Evolutionary conservation across 2,329 filamentous ascomycete genomes (phyloP).

Genomic region (Hortaea werneckii): DNA sequence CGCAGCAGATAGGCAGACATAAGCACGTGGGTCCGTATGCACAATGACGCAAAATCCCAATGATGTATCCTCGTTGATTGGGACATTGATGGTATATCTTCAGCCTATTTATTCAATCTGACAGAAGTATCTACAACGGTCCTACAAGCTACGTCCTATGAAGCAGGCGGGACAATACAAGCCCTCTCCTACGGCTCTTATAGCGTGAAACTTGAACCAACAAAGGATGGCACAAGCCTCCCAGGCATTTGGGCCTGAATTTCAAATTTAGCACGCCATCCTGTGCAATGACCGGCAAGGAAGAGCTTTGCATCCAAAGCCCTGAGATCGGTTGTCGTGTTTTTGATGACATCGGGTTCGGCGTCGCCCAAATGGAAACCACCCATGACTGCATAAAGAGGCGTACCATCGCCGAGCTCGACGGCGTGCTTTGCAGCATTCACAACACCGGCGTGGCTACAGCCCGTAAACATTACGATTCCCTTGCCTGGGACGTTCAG

Average conservation of each 20-base stretch:
- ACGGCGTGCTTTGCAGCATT: slow-evolving; percentile 16
- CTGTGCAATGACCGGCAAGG: slow-evolving; percentile 19
- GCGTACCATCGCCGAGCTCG: slow-evolving; percentile 12
- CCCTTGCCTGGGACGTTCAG: slow-evolving; percentile 11
- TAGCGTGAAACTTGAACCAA: slow-evolving; percentile 17
- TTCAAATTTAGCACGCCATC: slow-evolving; percentile 20
- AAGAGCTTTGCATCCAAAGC: slow-evolving; percentile 13
- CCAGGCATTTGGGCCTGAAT: slow-evolving; percentile 17
- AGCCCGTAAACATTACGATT: slow-evolving; percentile 21
- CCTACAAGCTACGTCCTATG: too few species aligned
- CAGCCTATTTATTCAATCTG: too few species aligned
- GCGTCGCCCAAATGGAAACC: slow-evolving; percentile 20
- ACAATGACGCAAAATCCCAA: too few species aligned
- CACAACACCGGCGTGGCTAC: slow-evolving; percentile 20
- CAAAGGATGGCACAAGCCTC: slow-evolving; percentile 17
- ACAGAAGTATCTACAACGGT: too few species aligned
- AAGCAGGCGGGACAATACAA: too few species aligned
- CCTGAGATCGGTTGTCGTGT: slow-evolving; percentile 14
- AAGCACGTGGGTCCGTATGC: too few species aligned
- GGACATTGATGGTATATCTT: too few species aligned
- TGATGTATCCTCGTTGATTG: too few species aligned
- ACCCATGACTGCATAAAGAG: slow-evolving; percentile 20
- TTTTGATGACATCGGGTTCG: slow-evolving; percentile 12
- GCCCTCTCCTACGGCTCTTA: too few species aligned
- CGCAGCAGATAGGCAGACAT: too few species aligned